Percentiles rank a stretch among this genome's conserved stretches.
Conservation (phyloP, 1,284 basidiomycete species). For the Ustilago bromivora region DNA sequence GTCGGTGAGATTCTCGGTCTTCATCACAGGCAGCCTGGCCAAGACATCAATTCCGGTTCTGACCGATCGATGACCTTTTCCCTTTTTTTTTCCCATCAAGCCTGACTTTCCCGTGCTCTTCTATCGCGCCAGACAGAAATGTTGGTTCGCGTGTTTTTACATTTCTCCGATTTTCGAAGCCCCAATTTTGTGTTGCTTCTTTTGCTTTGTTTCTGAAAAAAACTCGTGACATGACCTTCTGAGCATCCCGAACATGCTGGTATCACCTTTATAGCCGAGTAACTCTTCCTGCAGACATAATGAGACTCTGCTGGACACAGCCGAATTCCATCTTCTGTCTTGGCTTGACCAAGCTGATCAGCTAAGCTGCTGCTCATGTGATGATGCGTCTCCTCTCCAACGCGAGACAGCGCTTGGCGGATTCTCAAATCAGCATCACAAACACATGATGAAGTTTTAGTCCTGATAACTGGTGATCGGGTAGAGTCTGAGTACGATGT, state of each 20-base stretch:
- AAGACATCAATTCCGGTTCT: conserved; percentile 37
- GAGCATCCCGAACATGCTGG: not conserved
- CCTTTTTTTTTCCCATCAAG: not conserved
- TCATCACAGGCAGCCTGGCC: not conserved
- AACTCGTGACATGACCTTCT: not conserved
- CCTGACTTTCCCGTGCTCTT: not conserved
- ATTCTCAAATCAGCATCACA: not conserved
- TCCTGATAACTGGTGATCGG: no score
- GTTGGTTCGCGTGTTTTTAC: not conserved
- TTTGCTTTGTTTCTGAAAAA: not conserved
- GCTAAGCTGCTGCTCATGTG: conserved; percentile 15
- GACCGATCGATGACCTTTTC: conserved; percentile 42
- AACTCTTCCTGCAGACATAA: conserved; percentile 1
- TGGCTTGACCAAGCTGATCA: not conserved
- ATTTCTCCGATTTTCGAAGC: not conserved
- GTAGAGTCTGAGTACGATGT: no score
- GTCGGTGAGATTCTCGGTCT: conserved; percentile 4
- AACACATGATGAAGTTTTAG: not conserved
- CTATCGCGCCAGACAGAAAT: not conserved
- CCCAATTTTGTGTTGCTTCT: not conserved
- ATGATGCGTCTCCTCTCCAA: not conserved
- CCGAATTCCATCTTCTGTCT: not conserved
- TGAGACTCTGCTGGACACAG: not conserved
- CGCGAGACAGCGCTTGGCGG: not conserved
- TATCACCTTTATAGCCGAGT: not conserved